Evolutionary conservation across 2,329 filamentous ascomycete genomes (phyloP).

Genomic region (Colletotrichum cordylinicola): DNA sequence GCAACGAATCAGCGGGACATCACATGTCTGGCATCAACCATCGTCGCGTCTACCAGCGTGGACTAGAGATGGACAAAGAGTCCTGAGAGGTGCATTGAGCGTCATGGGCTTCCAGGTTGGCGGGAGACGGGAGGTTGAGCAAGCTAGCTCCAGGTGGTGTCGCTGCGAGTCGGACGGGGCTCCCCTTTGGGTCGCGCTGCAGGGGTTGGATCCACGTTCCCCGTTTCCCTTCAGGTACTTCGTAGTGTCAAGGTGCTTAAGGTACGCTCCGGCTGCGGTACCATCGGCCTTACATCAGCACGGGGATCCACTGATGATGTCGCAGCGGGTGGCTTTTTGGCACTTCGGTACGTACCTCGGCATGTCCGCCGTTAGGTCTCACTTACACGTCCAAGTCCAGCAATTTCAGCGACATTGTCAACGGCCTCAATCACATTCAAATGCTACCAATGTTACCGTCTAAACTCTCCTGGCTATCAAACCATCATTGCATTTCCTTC

Average conservation of each 20-base stretch:
- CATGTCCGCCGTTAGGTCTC: neutral
- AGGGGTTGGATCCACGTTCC: constrained; percentile 17
- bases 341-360: neutral
- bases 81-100: constrained; percentile 16
- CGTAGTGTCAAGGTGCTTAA: neutral
- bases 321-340: neutral
- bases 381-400: neutral
- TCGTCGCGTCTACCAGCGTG: constrained; percentile 8
- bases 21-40: constrained; percentile 21
- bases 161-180: constrained; percentile 17
- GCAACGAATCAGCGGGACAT: constrained; percentile 12
- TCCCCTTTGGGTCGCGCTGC: constrained; percentile 12
- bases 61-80: constrained; percentile 15
- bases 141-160: constrained; percentile 15
- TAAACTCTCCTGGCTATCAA: neutral
- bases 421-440: neutral
- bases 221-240: constrained; percentile 4
- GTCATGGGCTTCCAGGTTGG: constrained; percentile 21
- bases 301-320: neutral
- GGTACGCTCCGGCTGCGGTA: neutral
- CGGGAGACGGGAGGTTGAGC: constrained; percentile 19
- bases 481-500: neutral
- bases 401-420: neutral
- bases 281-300: constrained; percentile 18
- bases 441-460: neutral